These are phyloP conservation scores for Tricholoma terreum DNA, from an alignment of 768 basidiomycete genomes.

Conservation along the genomic window DNA sequence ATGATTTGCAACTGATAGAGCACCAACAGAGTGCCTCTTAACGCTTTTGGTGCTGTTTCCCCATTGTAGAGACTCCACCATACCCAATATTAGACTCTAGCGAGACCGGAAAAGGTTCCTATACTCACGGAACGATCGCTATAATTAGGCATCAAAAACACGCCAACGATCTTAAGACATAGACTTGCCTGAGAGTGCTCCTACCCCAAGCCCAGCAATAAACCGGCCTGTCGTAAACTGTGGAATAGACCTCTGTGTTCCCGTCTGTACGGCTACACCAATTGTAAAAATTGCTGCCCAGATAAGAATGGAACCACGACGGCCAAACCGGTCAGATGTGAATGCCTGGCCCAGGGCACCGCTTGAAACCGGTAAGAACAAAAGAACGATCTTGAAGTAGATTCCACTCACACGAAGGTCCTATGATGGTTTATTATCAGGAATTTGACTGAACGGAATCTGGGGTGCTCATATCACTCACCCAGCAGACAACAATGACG, in stretches of 20 bases:
- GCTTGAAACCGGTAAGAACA: constrained; percentile 22
- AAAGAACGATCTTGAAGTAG: constrained; percentile 8
- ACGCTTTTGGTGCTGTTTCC: constrained; percentile 71
- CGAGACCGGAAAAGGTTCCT: constrained; percentile 2
- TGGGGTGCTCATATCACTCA: constrained; percentile 23
- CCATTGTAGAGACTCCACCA: constrained; percentile 60
- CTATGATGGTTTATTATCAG: constrained; percentile 22
- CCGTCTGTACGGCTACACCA: constrained; percentile 70
- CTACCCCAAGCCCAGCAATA: constrained; percentile 75
- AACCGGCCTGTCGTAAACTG: constrained; percentile 75
- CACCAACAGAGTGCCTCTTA: constrained; percentile 68
- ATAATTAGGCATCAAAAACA: background rate
- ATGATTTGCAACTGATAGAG: constrained; percentile 80
- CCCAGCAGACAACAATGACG: constrained; percentile 76
- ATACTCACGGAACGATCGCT: constrained; percentile 51
- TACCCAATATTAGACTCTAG: constrained; percentile 19
- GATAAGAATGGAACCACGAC: constrained; percentile 70
- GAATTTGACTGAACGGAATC: background rate
- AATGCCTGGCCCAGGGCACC: constrained; percentile 71
- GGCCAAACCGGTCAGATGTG: constrained; percentile 70
- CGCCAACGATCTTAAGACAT: background rate
- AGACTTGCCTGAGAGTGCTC: constrained; percentile 63
- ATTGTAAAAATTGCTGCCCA: constrained; percentile 74
- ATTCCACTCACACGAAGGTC: constrained; percentile 46
- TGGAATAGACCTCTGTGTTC: constrained; percentile 51